phyloP scores from a whole-genome alignment of 163 green algal genomes.

The Trebouxia gelatinosa region DNA sequence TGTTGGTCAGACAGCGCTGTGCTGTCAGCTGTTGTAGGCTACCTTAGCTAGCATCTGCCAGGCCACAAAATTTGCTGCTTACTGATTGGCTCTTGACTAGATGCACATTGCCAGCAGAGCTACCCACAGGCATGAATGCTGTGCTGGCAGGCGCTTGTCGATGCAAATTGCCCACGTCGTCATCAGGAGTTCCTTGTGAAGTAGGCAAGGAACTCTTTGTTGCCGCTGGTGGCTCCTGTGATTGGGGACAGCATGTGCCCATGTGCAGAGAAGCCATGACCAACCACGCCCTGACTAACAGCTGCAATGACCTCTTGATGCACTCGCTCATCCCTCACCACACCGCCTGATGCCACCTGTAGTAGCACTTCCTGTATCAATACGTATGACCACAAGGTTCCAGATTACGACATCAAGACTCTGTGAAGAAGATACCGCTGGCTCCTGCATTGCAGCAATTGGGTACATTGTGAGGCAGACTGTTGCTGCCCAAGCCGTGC shows the following conservation, averaged over 20 bases:
- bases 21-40: background rate
- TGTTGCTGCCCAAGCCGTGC: too few species aligned
- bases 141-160: background rate
- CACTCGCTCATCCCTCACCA: constrained; percentile 79
- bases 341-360: constrained; percentile 72
- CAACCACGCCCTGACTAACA: constrained; percentile 63
- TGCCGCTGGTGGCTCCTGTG: constrained; percentile 78
- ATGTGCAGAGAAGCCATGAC: constrained; percentile 60
- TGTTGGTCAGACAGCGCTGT: background rate
- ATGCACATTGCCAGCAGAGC: background rate
- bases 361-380: too few species aligned
- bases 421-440: too few species aligned
- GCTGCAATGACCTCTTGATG: constrained; percentile 67
- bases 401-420: too few species aligned
- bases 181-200: constrained; percentile 59
- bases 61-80: background rate
- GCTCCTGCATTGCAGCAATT: too few species aligned
- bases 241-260: constrained; percentile 79
- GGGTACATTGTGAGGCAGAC: too few species aligned
- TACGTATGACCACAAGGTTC: too few species aligned
- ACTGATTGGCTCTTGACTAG: background rate
- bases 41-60: background rate
- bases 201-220: constrained; percentile 91
- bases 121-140: background rate
- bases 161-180: background rate